Percentiles rank a stretch among this genome's conserved stretches.
Conservation (phyloP, 2,329 filamentous ascomycete species). For the Pseudocercospora musae region DNA sequence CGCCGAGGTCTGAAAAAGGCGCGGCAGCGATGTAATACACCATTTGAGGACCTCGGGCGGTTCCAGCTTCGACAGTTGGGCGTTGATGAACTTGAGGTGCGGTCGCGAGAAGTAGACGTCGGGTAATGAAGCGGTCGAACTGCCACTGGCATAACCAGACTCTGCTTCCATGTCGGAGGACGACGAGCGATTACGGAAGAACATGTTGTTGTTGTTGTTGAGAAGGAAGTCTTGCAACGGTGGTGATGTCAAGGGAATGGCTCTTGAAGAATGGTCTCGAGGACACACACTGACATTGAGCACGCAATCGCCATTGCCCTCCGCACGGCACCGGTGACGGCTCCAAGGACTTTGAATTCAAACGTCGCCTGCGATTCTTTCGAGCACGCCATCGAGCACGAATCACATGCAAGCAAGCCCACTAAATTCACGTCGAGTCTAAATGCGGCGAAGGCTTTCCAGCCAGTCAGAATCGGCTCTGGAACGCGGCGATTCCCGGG, state of each 20-base stretch:
- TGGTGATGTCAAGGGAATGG: background rate
- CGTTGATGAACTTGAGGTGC: constrained; percentile 87
- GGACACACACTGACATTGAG: background rate
- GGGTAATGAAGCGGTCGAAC: constrained; percentile 63
- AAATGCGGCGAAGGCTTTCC: background rate
- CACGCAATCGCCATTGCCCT: background rate
- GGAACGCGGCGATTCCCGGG: background rate
- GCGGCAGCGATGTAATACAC: constrained; percentile 82
- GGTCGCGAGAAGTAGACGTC: constrained; percentile 80
- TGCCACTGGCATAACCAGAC: constrained; percentile 79
- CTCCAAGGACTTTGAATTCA: background rate
- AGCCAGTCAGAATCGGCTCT: background rate
- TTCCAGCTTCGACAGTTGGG: constrained; percentile 80
- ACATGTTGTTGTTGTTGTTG: constrained; percentile 14
- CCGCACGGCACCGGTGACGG: background rate
- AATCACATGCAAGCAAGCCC: too few species aligned
- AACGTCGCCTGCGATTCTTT: too few species aligned
- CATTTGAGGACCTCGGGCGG: constrained; percentile 89
- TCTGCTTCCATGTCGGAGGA: constrained; percentile 49
- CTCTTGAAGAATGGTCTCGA: background rate
- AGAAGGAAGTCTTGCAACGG: too few species aligned
- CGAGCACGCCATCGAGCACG: too few species aligned
- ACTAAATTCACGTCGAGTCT: too few species aligned
- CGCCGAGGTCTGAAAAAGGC: constrained; percentile 45
- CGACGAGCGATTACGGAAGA: constrained; percentile 19